phyloP scores from a whole-genome alignment of 1,284 basidiomycete genomes.

The Trametes hirsuta region DNA sequence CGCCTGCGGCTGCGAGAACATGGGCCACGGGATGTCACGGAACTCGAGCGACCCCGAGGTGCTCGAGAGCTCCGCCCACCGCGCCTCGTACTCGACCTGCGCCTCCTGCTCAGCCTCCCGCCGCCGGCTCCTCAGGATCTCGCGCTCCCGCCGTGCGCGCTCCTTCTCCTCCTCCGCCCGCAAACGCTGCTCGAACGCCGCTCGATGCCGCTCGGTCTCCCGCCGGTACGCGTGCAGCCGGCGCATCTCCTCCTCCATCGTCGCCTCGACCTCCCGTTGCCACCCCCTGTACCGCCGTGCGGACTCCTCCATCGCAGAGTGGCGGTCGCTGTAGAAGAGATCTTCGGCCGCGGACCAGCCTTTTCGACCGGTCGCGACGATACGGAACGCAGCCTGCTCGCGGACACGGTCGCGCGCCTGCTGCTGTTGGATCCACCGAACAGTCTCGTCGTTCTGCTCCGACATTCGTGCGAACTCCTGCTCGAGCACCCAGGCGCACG shows the following conservation, averaged over 20 bases:
- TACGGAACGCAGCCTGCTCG: constrained; percentile 21
- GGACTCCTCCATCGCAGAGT: constrained; percentile 45
- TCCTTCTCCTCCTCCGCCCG: constrained; percentile 30
- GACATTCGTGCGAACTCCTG: constrained; percentile 49
- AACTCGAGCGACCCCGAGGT: constrained; percentile 55
- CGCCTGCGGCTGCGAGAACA: constrained; percentile 44
- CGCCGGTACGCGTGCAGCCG: constrained; percentile 34
- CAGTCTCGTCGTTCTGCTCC: constrained; percentile 52
- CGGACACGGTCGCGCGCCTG: constrained; percentile 41
- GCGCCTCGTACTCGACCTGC: constrained; percentile 63
- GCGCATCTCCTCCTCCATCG: constrained; percentile 37
- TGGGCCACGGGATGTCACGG: constrained; percentile 72
- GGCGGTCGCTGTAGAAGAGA: constrained; percentile 42
- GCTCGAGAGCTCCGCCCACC: constrained; percentile 54
- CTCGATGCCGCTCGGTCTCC: constrained; percentile 39
- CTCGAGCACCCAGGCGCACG: constrained; percentile 59
- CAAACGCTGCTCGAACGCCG: constrained; percentile 39
- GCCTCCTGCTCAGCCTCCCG: constrained; percentile 51
- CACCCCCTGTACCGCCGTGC: constrained; percentile 46
- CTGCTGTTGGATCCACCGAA: constrained; percentile 60
- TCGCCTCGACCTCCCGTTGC: constrained; percentile 38
- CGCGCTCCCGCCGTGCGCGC: constrained; percentile 36
- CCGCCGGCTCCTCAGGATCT: constrained; percentile 41
- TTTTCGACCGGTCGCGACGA: constrained; percentile 27
- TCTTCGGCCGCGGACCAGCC: constrained; percentile 47